phyloP scores from a whole-genome alignment of 2,329 filamentous ascomycete species.

The Lecanicillium sp. region DNA sequence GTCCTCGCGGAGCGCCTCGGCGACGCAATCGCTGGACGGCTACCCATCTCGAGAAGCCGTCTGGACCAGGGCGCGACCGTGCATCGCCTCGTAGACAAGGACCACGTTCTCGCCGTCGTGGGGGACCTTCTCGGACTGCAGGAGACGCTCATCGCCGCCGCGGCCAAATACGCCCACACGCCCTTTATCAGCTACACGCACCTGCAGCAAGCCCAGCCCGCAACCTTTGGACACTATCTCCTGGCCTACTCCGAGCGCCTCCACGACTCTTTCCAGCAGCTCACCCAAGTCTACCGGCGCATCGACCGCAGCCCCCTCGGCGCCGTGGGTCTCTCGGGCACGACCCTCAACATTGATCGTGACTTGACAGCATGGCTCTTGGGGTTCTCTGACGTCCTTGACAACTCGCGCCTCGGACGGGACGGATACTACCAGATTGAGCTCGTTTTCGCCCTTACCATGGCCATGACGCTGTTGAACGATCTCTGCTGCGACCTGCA shows the following conservation, averaged over 20 bases:
- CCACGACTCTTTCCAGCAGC: conserved; percentile 11
- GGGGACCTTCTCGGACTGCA: conserved; percentile 2
- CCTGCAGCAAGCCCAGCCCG: conserved; percentile 5
- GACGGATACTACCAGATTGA: conserved; percentile 11
- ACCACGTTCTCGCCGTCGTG: not conserved
- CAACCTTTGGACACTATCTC: conserved; percentile 5
- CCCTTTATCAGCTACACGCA: conserved; percentile 8
- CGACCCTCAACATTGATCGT: conserved; percentile 10
- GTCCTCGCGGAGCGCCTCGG: not conserved
- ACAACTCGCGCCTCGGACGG: conserved; percentile 7
- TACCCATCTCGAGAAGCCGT: conserved; percentile 2
- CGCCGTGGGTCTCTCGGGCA: conserved; percentile 9
- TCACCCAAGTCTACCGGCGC: conserved; percentile 4
- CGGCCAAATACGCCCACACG: conserved; percentile 45
- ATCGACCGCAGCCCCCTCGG: conserved; percentile 12
- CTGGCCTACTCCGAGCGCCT: conserved; percentile 13
- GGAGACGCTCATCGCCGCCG: conserved; percentile 55
- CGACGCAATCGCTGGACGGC: conserved; percentile 1
- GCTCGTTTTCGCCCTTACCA: conserved; percentile 4
- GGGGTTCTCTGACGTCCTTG: conserved; percentile 6
- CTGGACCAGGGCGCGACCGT: conserved; percentile 7
- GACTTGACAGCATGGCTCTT: conserved; percentile 7
- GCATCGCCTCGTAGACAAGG: conserved; percentile 2
- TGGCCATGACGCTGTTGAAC: conserved; percentile 11
- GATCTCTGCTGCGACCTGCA: conserved; percentile 14